Percentiles rank a stretch among this genome's conserved stretches.
Evolutionary conservation across 2,329 filamentous ascomycete genomes (phyloP).

Genomic region (Xylaria sp.): DNA sequence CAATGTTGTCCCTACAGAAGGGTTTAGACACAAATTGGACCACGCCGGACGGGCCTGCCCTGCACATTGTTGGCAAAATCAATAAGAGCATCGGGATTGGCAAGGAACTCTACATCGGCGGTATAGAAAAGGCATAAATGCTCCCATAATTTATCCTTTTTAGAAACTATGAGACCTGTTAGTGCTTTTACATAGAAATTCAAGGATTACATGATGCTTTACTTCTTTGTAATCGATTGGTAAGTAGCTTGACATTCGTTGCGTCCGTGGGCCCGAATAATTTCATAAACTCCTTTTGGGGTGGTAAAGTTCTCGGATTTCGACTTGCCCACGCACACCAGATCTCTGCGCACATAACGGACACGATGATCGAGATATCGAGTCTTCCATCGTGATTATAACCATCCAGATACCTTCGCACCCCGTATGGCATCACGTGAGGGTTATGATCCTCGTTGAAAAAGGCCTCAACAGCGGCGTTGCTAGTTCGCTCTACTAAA

Average conservation of each 20-base stretch:
- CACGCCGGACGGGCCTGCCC: not conserved
- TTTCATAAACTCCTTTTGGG: not conserved
- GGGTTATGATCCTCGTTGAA: not conserved
- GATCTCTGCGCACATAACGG: not conserved
- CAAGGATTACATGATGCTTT: not conserved
- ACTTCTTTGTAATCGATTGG: not conserved
- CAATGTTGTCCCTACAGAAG: not conserved
- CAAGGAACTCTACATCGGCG: not conserved
- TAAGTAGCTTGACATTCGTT: not conserved
- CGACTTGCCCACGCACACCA: slow-evolving; percentile 9
- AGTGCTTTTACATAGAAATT: not conserved
- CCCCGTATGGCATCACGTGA: not conserved
- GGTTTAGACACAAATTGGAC: not conserved
- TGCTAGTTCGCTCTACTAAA: not conserved
- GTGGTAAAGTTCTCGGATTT: not conserved
- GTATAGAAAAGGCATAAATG: not conserved
- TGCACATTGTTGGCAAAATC: not conserved
- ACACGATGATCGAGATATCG: not conserved
- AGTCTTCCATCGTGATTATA: not conserved
- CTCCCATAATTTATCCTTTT: not conserved
- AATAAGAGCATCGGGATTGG: not conserved
- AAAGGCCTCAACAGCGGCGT: not conserved
- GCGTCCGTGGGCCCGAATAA: not conserved
- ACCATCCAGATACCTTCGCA: not conserved
- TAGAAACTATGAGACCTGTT: not conserved